phyloP scores from a whole-genome alignment of 139 green algal genomes.

The Tetraselmis chui region DNA sequence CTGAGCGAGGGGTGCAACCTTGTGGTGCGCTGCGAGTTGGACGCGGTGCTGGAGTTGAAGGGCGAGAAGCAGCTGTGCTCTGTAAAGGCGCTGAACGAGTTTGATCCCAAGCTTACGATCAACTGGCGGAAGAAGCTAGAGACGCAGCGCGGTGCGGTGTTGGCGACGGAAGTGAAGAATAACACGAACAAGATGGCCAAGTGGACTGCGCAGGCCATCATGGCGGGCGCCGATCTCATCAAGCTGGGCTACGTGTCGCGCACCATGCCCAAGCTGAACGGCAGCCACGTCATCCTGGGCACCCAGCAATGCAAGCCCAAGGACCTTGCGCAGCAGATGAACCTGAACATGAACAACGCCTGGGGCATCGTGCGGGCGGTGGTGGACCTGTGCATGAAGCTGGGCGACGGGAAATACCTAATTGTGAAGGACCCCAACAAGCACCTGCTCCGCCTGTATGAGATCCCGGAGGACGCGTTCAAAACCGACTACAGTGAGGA shows the following conservation, averaged over 20 bases:
- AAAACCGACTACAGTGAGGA: constrained; percentile 31
- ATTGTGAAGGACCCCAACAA: constrained; percentile 86
- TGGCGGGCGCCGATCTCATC: constrained; percentile 84
- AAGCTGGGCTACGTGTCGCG: constrained; percentile 84
- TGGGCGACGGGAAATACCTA: constrained; percentile 50
- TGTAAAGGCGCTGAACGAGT: constrained; percentile 96
- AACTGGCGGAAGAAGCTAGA: constrained; percentile 96
- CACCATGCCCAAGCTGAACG: constrained; percentile 54
- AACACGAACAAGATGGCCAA: constrained; percentile 80
- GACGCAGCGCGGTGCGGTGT: constrained; percentile 88
- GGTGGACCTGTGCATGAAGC: constrained; percentile 74
- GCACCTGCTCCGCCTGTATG: constrained; percentile 76
- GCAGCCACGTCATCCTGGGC: constrained; percentile 83
- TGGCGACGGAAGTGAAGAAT: constrained; percentile 87
- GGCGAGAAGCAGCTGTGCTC: constrained; percentile 60
- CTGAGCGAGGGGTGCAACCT: constrained; percentile 56
- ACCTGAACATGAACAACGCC: constrained; percentile 88
- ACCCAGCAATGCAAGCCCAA: constrained; percentile 82
- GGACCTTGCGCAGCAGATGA: constrained; percentile 90
- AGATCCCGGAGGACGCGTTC: constrained; percentile 60
- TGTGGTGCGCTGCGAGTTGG: constrained; percentile 88
- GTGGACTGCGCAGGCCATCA: constrained; percentile 88
- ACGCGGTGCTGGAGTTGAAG: constrained; percentile 64
- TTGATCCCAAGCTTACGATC: constrained; percentile 70
- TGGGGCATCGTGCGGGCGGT: constrained; percentile 92